Evolutionary conservation across 306 rosid genomes (phyloP).

Genomic region (Inga laurina): DNA sequence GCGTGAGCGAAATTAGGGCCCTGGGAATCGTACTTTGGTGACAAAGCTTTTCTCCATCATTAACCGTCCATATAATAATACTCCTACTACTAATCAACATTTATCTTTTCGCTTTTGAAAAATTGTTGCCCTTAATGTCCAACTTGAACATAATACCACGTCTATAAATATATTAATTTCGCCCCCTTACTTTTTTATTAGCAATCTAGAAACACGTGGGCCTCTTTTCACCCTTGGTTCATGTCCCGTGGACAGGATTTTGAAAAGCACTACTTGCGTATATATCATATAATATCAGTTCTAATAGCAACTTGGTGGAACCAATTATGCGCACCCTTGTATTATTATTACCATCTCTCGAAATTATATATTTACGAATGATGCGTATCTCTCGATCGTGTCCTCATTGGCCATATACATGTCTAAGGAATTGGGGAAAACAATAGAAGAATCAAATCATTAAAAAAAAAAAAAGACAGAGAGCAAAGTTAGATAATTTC

Average conservation of each 20-base stretch:
- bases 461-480: neutral
- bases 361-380: slow-evolving; percentile 17
- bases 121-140: slow-evolving; percentile 47
- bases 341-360: slow-evolving; percentile 1
- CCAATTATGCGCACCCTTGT: slow-evolving; percentile 55
- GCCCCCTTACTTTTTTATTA: slow-evolving; percentile 34
- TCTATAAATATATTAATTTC: neutral
- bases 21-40: slow-evolving; percentile 55
- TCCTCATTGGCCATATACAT: slow-evolving; percentile 14
- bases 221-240: slow-evolving; percentile 52
- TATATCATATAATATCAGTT: slow-evolving; percentile 20
- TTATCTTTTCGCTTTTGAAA: slow-evolving; percentile 14
- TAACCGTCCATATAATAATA: slow-evolving; percentile 13
- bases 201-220: slow-evolving; percentile 57
- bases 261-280: slow-evolving; percentile 23
- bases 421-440: slow-evolving; percentile 3
- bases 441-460: slow-evolving; percentile 20
- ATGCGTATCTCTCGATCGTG: slow-evolving; percentile 35
- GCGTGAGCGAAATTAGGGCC: slow-evolving; percentile 44
- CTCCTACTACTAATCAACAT: neutral
- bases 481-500: slow-evolving; percentile 28
- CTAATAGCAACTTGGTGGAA: slow-evolving; percentile 48
- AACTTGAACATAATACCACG: slow-evolving; percentile 43
- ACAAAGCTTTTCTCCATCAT: slow-evolving; percentile 45
- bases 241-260: slow-evolving; percentile 75